phyloP scores from a whole-genome alignment of 2,329 filamentous ascomycete species.

The Stenocarpella maydis region DNA sequence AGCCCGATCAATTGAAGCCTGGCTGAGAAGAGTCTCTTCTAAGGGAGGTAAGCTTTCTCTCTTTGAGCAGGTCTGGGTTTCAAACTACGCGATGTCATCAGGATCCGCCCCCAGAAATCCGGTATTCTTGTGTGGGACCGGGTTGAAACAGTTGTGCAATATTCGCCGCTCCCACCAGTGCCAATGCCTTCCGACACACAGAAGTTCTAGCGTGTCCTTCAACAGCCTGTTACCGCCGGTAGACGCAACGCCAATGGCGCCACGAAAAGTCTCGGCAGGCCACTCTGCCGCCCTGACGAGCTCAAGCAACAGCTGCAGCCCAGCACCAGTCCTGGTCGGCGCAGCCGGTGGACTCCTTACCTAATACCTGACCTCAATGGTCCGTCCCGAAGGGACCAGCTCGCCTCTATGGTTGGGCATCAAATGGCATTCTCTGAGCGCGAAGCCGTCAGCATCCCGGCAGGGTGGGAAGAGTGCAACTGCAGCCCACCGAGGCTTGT shows the following conservation, averaged over 20 bases:
- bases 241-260: background rate
- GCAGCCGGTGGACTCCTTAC: constrained; percentile 2
- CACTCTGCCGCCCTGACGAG: background rate
- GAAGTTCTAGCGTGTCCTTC: background rate
- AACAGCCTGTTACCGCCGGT: background rate
- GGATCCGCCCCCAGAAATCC: background rate
- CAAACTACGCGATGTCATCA: no score
- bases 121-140: background rate
- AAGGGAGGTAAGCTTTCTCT: no score
- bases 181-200: background rate
- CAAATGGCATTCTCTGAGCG: background rate
- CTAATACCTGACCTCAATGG: background rate
- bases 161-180: no score
- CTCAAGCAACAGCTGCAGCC: background rate
- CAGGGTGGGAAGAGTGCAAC: constrained; percentile 8
- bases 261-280: background rate
- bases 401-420: background rate
- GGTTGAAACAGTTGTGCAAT: background rate
- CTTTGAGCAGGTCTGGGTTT: no score
- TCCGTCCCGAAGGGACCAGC: background rate
- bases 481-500: constrained; percentile 10
- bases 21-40: no score
- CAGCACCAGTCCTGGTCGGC: background rate
- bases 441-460: background rate
- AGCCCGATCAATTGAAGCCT: no score